phyloP scores from a whole-genome alignment of 306 rosid genomes.

The Crotalaria pallida region DNA sequence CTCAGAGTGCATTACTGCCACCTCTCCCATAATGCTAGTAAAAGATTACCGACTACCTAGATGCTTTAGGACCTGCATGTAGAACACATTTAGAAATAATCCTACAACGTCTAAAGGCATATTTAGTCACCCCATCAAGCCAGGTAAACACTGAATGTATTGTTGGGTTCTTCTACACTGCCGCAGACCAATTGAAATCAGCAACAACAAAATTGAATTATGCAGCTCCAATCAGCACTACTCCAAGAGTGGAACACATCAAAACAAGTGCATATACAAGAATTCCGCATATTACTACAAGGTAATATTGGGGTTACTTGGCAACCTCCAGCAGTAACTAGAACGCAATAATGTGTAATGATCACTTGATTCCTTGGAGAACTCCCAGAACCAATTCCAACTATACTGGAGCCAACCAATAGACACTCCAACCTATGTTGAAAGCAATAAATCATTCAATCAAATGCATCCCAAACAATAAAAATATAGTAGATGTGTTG shows the following conservation, averaged over 20 bases:
- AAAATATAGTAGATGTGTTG: conserved; percentile 32
- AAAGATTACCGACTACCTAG: conserved; percentile 32
- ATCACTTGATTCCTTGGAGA: conserved; percentile 70
- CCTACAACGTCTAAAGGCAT: conserved; percentile 50
- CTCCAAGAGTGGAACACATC: conserved; percentile 54
- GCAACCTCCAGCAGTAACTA: conserved; percentile 53
- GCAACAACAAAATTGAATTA: conserved; percentile 63
- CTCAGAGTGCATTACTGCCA: conserved; percentile 42
- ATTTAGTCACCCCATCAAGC: conserved; percentile 60
- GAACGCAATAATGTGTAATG: conserved; percentile 45
- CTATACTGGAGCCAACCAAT: conserved; percentile 57
- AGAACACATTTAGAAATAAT: conserved; percentile 47
- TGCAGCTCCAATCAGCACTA: conserved; percentile 67
- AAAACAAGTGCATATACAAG: conserved; percentile 53
- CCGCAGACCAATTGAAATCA: conserved; percentile 68
- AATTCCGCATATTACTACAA: conserved; percentile 54
- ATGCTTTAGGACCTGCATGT: conserved; percentile 74
- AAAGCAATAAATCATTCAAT: conserved; percentile 78
- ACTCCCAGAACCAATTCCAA: conserved; percentile 69
- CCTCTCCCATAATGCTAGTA: conserved; percentile 47
- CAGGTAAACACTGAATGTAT: conserved; percentile 59
- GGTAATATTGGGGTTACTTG: conserved; percentile 53
- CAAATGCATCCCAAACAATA: conserved; percentile 50
- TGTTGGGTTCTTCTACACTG: conserved; percentile 70
- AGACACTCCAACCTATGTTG: conserved; percentile 82